Percentiles rank a stretch among this genome's conserved stretches.
Conservation (phyloP, 306 rosid genomes). For the Dryas octopetala region DNA sequence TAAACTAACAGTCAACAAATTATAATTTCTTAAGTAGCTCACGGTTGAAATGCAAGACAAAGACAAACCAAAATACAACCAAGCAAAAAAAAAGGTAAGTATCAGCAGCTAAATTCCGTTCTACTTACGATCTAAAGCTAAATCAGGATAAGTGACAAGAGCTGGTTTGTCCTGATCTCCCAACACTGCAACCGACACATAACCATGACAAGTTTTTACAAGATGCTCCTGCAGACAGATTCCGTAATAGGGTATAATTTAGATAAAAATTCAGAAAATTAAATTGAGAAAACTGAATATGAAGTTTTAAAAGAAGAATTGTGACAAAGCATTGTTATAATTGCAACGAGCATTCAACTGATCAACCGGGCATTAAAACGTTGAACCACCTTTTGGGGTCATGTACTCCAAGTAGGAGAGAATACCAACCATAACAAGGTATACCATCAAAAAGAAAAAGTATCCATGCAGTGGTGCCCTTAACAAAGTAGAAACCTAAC, state of each 20-base stretch:
- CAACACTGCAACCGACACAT: constrained; percentile 69
- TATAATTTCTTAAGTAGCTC: neutral
- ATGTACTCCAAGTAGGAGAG: neutral
- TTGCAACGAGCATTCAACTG: constrained; percentile 3
- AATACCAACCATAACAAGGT: neutral
- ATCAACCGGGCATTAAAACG: too few relatives aligned
- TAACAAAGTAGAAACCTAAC: constrained; percentile 17
- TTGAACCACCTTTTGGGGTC: neutral
- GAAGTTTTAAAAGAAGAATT: constrained; percentile 1
- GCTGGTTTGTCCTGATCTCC: constrained; percentile 98
- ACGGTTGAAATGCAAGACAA: neutral
- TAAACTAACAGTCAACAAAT: neutral
- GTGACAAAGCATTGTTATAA: neutral
- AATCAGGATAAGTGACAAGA: constrained; percentile 88
- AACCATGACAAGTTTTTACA: constrained; percentile 69
- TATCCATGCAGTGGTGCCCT: constrained; percentile 22
- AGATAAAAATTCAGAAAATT: constrained; percentile 17
- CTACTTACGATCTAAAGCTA: constrained; percentile 85
- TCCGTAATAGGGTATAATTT: constrained; percentile 14
- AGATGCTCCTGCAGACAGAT: constrained; percentile 70
- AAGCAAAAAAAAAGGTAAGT: neutral
- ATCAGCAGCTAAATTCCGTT: neutral
- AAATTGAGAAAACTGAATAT: constrained; percentile 15
- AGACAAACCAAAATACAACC: neutral
- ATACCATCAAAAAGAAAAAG: constrained; percentile 1